These are phyloP conservation scores for Afroboletus lepidellus DNA, from an alignment of 1,284 basidiomycete genomes.

Conservation along the genomic window DNA sequence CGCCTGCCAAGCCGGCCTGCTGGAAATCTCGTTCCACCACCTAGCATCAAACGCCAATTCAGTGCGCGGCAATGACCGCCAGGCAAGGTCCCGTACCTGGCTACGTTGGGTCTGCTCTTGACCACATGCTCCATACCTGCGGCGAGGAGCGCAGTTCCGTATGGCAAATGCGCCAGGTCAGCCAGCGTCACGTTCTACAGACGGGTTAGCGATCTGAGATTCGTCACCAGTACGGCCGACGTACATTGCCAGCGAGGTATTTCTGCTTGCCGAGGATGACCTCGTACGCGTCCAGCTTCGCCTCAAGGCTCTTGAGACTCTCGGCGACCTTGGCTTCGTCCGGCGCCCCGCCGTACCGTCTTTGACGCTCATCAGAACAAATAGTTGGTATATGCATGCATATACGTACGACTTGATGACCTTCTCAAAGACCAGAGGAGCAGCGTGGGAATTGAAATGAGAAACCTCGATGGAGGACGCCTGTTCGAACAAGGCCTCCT, in stretches of 20 bases:
- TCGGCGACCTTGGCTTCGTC: slow-evolving; percentile 31
- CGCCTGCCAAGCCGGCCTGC: slow-evolving; percentile 26
- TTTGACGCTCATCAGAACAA: slow-evolving; percentile 5
- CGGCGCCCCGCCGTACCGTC: slow-evolving; percentile 4
- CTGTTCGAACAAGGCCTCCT: slow-evolving; percentile 34
- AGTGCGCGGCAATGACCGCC: not conserved
- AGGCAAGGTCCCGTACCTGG: slow-evolving; percentile 21
- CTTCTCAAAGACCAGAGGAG: slow-evolving; percentile 29
- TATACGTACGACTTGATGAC: slow-evolving; percentile 37
- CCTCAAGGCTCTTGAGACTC: slow-evolving; percentile 27
- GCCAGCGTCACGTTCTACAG: slow-evolving; percentile 44
- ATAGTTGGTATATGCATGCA: not conserved
- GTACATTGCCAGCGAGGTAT: slow-evolving; percentile 49
- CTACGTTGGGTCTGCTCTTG: slow-evolving; percentile 20
- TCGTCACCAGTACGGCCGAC: slow-evolving; percentile 9
- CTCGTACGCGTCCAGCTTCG: slow-evolving; percentile 45
- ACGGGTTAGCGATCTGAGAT: slow-evolving; percentile 8
- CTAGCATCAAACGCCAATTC: slow-evolving; percentile 16
- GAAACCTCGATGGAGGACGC: slow-evolving; percentile 26
- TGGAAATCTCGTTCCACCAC: slow-evolving; percentile 32
- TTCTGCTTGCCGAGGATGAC: slow-evolving; percentile 45
- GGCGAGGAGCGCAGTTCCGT: slow-evolving; percentile 27
- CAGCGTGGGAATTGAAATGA: slow-evolving; percentile 31
- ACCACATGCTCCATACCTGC: slow-evolving; percentile 8
- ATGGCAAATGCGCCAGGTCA: slow-evolving; percentile 54